These are phyloP conservation scores for Fusarium incarnatum DNA, from an alignment of 2,329 filamentous ascomycete genomes.

Conservation along the genomic window DNA sequence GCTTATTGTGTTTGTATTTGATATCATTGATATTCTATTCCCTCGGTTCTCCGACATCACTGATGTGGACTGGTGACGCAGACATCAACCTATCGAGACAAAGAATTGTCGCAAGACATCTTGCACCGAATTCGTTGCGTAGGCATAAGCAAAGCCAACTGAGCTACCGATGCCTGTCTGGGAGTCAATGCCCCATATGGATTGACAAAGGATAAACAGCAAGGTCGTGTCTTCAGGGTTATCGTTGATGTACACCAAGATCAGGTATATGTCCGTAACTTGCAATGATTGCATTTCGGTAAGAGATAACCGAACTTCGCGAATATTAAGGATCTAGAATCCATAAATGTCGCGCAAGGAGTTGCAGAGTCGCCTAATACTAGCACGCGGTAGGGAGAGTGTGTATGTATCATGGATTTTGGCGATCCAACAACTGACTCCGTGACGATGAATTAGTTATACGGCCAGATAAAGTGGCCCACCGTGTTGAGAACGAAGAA, in stretches of 20 bases:
- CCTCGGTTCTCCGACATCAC: conserved; percentile 17
- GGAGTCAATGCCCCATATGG: background rate
- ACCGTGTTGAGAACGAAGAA: background rate
- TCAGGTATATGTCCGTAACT: background rate
- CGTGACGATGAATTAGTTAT: background rate
- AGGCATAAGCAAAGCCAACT: conserved; percentile 45
- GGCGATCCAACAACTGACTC: background rate
- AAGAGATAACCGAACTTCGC: background rate
- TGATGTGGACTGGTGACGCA: conserved; percentile 43
- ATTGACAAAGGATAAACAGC: background rate
- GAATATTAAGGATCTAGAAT: background rate
- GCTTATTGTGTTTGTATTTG: background rate
- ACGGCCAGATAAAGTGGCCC: background rate
- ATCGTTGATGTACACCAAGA: background rate
- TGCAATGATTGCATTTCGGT: background rate
- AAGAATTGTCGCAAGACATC: background rate
- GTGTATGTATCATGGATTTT: background rate
- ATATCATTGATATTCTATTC: conserved; percentile 46
- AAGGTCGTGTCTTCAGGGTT: background rate
- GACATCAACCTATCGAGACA: background rate
- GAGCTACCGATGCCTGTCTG: background rate
- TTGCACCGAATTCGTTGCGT: conserved; percentile 46
- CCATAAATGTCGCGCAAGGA: background rate
- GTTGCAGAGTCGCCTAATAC: background rate
- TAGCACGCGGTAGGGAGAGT: background rate